phyloP scores from a whole-genome alignment of 345 rosid species.

The Dipteronia dyeriana region DNA sequence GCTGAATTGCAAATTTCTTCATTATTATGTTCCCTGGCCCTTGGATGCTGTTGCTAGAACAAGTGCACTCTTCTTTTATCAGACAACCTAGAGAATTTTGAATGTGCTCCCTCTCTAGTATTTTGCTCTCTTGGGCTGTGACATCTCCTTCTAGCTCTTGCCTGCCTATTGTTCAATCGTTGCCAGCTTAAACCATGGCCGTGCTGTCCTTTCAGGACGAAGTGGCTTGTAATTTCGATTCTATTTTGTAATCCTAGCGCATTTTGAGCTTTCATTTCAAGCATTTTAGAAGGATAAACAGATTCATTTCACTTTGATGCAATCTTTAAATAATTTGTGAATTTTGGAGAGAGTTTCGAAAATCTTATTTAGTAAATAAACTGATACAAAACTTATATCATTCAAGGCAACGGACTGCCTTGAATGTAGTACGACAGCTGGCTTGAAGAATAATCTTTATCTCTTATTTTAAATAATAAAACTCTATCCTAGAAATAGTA shows the following conservation, averaged over 20 bases:
- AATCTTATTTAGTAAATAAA: no score
- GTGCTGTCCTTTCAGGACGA: not conserved
- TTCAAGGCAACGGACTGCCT: no score
- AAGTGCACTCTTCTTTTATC: not conserved
- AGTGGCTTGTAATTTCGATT: not conserved
- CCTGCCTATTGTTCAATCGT: not conserved
- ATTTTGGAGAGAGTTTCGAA: no score
- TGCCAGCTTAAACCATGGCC: not conserved
- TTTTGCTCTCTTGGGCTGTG: not conserved
- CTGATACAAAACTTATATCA: no score
- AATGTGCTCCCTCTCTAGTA: not conserved
- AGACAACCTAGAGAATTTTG: not conserved
- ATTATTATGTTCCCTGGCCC: not conserved
- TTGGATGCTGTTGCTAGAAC: not conserved
- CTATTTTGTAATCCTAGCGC: not conserved
- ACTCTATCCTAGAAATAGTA: no score
- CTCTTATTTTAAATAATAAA: no score
- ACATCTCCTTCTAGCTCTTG: not conserved
- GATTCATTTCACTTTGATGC: slow-evolving; percentile 6
- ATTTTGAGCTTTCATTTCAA: slow-evolving; percentile 8
- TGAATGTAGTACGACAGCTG: no score
- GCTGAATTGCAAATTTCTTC: not conserved
- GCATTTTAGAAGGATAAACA: not conserved
- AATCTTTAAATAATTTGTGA: not conserved
- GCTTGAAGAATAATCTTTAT: no score